Conservation (phyloP, 495 filamentous ascomycete species). For the Ramalina intermedia region DNA sequence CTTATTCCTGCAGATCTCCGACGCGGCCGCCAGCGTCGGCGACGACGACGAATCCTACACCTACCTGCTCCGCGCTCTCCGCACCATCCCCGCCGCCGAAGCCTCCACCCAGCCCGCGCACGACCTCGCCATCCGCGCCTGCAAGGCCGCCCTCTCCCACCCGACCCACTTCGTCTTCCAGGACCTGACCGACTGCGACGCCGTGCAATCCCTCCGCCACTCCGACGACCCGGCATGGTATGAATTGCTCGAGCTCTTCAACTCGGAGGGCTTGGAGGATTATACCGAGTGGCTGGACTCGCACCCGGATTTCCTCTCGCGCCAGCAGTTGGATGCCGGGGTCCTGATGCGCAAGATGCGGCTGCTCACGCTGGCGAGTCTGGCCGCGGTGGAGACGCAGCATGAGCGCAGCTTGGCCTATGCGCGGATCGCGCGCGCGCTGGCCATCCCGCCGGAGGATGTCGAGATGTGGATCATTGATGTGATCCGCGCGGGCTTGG, state of each 20-base stretch:
- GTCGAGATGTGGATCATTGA: conserved; percentile 99
- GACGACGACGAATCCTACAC: conserved; percentile 67
- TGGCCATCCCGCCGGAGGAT: conserved; percentile 66
- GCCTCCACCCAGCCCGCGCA: conserved; percentile 55
- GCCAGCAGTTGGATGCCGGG: conserved; percentile 46
- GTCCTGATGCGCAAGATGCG: conserved; percentile 78
- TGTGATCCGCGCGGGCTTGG: conserved; percentile 82
- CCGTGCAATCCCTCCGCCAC: conserved; percentile 70
- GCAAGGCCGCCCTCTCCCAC: conserved; percentile 65
- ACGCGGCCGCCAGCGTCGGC: conserved; percentile 59
- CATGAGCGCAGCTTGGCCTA: conserved; percentile 77
- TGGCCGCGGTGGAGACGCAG: conserved; percentile 59
- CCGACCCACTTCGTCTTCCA: conserved; percentile 83
- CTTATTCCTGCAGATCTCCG: conserved; percentile 63
- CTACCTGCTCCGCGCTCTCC: conserved; percentile 69
- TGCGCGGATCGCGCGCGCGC: conserved; percentile 58
- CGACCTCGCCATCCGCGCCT: conserved; percentile 65
- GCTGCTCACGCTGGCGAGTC: conserved; percentile 76
- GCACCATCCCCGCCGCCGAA: conserved; percentile 66
- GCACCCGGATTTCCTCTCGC: conserved; percentile 67
- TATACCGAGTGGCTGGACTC: conserved; percentile 69
- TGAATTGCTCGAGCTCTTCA: conserved; percentile 90
- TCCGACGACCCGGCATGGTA: conserved; percentile 61
- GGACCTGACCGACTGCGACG: conserved; percentile 72
- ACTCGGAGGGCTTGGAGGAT: conserved; percentile 80